Percentiles rank a stretch among this genome's conserved stretches.
Conservation (phyloP, 495 filamentous ascomycete genomes). For the Aspergillus affinis region DNA sequence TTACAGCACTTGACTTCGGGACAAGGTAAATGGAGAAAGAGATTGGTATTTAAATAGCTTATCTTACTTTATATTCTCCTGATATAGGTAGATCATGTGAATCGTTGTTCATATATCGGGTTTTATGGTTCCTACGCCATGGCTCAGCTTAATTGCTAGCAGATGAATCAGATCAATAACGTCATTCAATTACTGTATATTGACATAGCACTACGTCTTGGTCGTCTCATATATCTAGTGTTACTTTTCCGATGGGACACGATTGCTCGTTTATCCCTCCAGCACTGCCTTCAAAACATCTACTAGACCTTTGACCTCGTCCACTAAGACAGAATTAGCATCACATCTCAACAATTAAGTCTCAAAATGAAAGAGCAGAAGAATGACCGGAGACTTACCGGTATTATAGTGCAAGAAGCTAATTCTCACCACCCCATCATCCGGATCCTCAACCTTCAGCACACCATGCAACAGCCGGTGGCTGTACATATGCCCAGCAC, state of each 20-base stretch:
- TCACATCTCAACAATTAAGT: neutral
- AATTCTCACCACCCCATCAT: slow-evolving; percentile 67
- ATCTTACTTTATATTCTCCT: no score
- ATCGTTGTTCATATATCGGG: no score
- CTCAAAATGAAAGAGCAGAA: neutral
- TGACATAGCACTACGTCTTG: no score
- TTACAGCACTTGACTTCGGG: no score
- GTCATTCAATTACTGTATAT: no score
- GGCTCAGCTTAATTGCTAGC: no score
- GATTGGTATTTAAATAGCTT: no score
- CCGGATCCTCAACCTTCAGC: slow-evolving; percentile 48
- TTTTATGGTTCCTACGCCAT: no score
- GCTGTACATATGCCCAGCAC: slow-evolving; percentile 70
- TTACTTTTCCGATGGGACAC: neutral
- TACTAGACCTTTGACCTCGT: slow-evolving; percentile 55
- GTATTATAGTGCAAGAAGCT: slow-evolving; percentile 78
- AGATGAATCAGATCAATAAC: no score
- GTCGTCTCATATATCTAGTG: no score
- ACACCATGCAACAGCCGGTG: slow-evolving; percentile 59
- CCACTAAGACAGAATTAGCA: slow-evolving; percentile 40
- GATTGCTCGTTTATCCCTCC: neutral
- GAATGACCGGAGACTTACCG: slow-evolving; percentile 42
- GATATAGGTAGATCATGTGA: no score
- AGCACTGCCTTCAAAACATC: slow-evolving; percentile 45
- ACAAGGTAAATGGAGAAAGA: no score